A percentile compares a stretch with the other conserved stretches of the same genome.
These are phyloP conservation scores for Colletotrichum karsti DNA, from an alignment of 2,329 filamentous ascomycete species.

Conservation along the genomic window DNA sequence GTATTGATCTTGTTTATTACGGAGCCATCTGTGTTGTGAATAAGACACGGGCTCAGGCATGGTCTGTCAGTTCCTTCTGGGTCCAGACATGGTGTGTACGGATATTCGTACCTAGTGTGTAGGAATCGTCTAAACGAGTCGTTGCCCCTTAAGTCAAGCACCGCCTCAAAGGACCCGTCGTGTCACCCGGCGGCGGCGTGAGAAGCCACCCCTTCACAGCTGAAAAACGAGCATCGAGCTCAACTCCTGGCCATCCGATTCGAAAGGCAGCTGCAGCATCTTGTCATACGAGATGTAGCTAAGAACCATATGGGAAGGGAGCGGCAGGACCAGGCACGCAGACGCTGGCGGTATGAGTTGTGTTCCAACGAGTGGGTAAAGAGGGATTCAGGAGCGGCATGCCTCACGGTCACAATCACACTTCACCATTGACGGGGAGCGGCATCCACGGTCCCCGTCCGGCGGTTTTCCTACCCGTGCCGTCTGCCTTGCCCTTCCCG, in stretches of 20 bases:
- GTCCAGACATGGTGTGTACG: too few relatives aligned
- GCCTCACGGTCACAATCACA: background rate
- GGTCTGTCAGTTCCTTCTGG: background rate
- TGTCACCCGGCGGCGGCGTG: background rate
- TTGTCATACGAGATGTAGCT: background rate
- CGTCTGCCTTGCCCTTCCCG: background rate
- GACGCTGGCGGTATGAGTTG: background rate
- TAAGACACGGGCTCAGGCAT: background rate
- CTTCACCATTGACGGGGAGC: too few relatives aligned
- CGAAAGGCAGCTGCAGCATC: background rate
- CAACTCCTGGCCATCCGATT: conserved; percentile 9
- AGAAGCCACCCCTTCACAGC: conserved; percentile 16
- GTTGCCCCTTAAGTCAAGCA: background rate
- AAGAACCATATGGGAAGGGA: background rate
- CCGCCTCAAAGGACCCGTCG: conserved; percentile 2
- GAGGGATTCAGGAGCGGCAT: background rate
- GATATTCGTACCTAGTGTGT: background rate
- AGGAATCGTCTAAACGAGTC: conserved; percentile 10
- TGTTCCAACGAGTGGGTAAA: background rate
- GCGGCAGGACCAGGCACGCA: background rate
- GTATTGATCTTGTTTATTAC: background rate
- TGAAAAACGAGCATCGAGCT: background rate
- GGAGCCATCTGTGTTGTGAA: background rate
- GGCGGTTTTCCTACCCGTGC: background rate
- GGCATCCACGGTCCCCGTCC: background rate